phyloP scores from a whole-genome alignment of 1,284 basidiomycete genomes.

The Pyrrhoderma noxium region DNA sequence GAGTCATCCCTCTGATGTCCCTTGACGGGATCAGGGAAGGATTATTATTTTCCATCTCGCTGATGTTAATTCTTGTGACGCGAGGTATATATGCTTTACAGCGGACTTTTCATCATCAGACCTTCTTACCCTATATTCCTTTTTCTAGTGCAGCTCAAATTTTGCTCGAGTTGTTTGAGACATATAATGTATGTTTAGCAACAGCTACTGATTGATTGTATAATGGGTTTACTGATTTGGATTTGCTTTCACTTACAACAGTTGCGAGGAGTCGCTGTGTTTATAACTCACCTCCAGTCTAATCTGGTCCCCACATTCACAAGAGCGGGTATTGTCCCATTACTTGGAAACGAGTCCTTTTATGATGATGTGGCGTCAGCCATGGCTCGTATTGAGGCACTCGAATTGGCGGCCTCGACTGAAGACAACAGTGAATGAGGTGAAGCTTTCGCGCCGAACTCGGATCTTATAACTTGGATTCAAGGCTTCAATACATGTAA shows the following conservation, averaged over 20 bases:
- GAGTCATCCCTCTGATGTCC: conserved; percentile 82
- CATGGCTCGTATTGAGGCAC: conserved; percentile 12
- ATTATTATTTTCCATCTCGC: conserved; percentile 85
- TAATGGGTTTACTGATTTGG: conserved; percentile 3
- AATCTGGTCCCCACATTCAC: conserved; percentile 53
- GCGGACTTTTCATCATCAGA: neutral
- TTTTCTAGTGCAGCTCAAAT: conserved; percentile 84
- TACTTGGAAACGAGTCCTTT: conserved; percentile 67
- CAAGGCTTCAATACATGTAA: too few relatives aligned
- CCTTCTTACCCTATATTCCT: conserved; percentile 9
- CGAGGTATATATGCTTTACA: conserved; percentile 50
- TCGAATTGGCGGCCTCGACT: conserved; percentile 1
- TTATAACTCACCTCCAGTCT: conserved; percentile 70
- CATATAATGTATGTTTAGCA: conserved; percentile 51
- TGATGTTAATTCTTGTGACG: conserved; percentile 79
- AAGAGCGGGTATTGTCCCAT: conserved; percentile 57
- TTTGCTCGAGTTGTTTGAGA: conserved; percentile 71
- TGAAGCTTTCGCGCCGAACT: too few relatives aligned
- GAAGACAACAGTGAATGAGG: neutral
- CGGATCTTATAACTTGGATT: too few relatives aligned
- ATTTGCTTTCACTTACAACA: conserved; percentile 25
- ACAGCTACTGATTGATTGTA: neutral
- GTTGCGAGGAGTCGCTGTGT: conserved; percentile 67
- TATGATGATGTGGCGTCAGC: conserved; percentile 65
- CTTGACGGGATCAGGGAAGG: conserved; percentile 66